These are phyloP conservation scores for Thalassiosira hispida DNA, from an alignment of 352 stramenopile species.

Conservation along the genomic window DNA sequence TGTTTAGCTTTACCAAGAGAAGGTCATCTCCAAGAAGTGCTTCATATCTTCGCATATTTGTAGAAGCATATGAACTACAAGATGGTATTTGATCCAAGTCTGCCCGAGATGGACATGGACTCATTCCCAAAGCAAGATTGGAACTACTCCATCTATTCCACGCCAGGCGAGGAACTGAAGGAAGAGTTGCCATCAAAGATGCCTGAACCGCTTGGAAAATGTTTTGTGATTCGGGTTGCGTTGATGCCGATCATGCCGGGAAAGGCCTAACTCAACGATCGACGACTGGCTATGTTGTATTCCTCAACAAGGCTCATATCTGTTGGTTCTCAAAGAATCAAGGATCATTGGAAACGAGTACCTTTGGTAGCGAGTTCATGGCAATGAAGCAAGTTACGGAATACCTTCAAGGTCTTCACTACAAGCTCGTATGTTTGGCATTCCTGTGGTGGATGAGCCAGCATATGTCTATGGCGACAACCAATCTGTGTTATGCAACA, in stretches of 20 bases:
- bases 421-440: conserved; percentile 53
- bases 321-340: conserved; percentile 19
- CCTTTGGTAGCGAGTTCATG: conserved; percentile 13
- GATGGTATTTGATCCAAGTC: conserved; percentile 4
- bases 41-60: conserved; percentile 59
- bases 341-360: neutral
- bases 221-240: conserved; percentile 8
- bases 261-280: conserved; percentile 23
- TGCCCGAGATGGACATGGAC: neutral
- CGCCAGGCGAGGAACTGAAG: neutral
- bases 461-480: conserved; percentile 33
- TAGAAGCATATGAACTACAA: conserved; percentile 40
- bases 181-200: conserved; percentile 19
- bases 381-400: conserved; percentile 15
- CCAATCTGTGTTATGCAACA: conserved; percentile 26
- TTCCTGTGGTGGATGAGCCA: conserved; percentile 25
- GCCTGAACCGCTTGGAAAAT: neutral
- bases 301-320: conserved; percentile 24
- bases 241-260: conserved; percentile 38
- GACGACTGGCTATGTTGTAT: conserved; percentile 28
- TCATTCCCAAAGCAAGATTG: conserved; percentile 3
- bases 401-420: conserved; percentile 17
- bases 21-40: conserved; percentile 35
- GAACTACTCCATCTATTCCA: neutral
- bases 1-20: conserved; percentile 50